Conservation (phyloP, 306 rosid species). For the Nissolia schottii region DNA sequence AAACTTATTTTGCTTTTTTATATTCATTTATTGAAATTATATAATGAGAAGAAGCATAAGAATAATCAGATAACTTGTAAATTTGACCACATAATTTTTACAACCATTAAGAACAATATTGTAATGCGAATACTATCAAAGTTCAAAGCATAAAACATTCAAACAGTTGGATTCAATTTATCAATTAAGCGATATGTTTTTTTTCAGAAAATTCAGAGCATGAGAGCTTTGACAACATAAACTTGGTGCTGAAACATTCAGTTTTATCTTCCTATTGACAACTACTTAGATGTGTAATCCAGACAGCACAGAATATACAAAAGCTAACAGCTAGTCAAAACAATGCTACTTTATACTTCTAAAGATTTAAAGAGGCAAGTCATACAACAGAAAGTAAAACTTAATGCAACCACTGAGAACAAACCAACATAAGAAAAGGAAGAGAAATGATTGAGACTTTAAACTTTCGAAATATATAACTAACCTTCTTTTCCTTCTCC, state of each 20-base stretch:
- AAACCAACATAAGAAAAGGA: neutral
- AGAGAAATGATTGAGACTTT: neutral
- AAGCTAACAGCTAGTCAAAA: too few species aligned
- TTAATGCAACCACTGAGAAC: neutral
- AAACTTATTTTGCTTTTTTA: neutral
- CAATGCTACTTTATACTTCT: neutral
- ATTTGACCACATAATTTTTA: neutral
- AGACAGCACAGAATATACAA: too few species aligned
- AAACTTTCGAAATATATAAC: neutral
- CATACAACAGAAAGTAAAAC: slow-evolving; percentile 2
- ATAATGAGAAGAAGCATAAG: neutral
- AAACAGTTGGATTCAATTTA: neutral
- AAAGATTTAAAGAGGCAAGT: neutral
- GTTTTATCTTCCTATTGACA: neutral
- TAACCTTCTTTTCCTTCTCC: slow-evolving; percentile 55
- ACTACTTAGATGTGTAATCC: too few species aligned
- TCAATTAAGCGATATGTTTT: neutral
- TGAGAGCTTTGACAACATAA: neutral
- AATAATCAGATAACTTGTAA: neutral
- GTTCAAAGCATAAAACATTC: neutral
- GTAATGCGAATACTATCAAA: neutral
- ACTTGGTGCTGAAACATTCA: neutral
- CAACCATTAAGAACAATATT: neutral
- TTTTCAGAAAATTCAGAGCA: neutral
- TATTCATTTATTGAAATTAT: neutral